These are phyloP conservation scores for Cadophora luteo-olivacea DNA, from an alignment of 2,329 filamentous ascomycete genomes.

Conservation along the genomic window DNA sequence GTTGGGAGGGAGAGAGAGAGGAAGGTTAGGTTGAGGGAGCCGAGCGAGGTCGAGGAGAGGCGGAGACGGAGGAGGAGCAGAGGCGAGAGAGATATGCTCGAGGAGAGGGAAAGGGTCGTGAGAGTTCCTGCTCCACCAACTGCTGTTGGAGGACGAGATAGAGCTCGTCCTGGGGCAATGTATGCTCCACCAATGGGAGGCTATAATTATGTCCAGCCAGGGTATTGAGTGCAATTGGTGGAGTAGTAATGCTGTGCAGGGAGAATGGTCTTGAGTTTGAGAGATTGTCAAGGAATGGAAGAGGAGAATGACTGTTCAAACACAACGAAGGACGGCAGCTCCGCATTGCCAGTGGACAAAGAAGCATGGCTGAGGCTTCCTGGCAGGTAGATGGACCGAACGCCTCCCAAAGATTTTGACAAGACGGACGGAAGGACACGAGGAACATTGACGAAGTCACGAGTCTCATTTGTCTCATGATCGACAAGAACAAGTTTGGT, in stretches of 20 bases:
- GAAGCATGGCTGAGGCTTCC: neutral
- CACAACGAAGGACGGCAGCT: neutral
- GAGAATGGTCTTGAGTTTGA: too few species aligned
- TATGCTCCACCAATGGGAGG: conserved; percentile 20
- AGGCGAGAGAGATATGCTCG: neutral
- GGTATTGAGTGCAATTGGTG: conserved; percentile 2
- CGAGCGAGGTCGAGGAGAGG: conserved; percentile 32
- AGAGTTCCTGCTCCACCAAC: conserved; percentile 10
- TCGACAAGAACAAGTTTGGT: neutral
- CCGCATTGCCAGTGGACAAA: neutral
- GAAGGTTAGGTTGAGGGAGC: conserved; percentile 39
- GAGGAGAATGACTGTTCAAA: neutral
- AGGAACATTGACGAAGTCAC: conserved; percentile 17
- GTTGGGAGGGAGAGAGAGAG: conserved; percentile 33
- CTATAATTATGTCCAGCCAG: conserved; percentile 20
- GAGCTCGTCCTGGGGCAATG: conserved; percentile 22
- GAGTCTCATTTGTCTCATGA: conserved; percentile 11
- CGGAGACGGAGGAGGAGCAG: conserved; percentile 25
- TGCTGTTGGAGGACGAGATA: conserved; percentile 22
- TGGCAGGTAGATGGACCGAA: neutral
- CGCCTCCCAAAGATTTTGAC: too few species aligned
- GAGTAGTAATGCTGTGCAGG: conserved; percentile 9
- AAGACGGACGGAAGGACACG: neutral
- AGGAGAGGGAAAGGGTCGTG: conserved; percentile 25
- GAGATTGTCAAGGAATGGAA: neutral